phyloP scores from a whole-genome alignment of 1,284 basidiomycete genomes.

The Sparassis latifolia region DNA sequence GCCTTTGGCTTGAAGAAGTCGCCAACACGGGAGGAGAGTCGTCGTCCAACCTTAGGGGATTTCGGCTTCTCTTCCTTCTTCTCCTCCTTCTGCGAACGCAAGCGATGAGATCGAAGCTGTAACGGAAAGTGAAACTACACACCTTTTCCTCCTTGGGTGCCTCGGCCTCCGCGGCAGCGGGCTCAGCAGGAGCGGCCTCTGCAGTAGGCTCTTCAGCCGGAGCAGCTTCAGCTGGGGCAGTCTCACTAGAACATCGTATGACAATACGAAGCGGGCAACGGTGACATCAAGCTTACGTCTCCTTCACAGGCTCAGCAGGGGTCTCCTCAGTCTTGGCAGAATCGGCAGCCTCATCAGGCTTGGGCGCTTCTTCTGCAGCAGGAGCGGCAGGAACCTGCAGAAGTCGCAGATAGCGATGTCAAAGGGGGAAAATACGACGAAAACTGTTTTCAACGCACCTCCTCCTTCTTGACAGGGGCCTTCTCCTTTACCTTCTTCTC shows the following conservation, averaged over 20 bases:
- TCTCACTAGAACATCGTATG: background rate
- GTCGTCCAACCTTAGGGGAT: conserved; percentile 60
- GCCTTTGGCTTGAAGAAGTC: conserved; percentile 78
- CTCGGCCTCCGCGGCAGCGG: conserved; percentile 33
- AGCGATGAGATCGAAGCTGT: background rate
- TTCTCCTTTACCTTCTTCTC: conserved; percentile 59
- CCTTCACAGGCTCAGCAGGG: conserved; percentile 44
- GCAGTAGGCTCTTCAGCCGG: conserved; percentile 32
- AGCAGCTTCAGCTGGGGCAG: conserved; percentile 53
- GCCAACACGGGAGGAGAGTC: conserved; percentile 69
- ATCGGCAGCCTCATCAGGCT: conserved; percentile 20
- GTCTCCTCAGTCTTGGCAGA: conserved; percentile 24
- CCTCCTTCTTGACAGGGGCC: conserved; percentile 54
- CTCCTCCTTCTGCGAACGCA: conserved; percentile 37
- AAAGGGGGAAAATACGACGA: conserved; percentile 13
- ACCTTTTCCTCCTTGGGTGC: conserved; percentile 62
- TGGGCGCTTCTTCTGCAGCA: conserved; percentile 13
- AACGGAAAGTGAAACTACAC: conserved; percentile 1
- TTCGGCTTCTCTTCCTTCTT: conserved; percentile 39
- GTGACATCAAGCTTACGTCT: conserved; percentile 31
- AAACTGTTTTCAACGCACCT: conserved; percentile 32
- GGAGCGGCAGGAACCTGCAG: conserved; percentile 29
- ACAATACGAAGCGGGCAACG: conserved; percentile 19
- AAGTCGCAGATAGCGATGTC: background rate
- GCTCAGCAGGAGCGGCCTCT: conserved; percentile 27